Evolutionary conservation across 1,139 yeast genomes (phyloP).

Genomic region (Yamadazyma sp.): DNA sequence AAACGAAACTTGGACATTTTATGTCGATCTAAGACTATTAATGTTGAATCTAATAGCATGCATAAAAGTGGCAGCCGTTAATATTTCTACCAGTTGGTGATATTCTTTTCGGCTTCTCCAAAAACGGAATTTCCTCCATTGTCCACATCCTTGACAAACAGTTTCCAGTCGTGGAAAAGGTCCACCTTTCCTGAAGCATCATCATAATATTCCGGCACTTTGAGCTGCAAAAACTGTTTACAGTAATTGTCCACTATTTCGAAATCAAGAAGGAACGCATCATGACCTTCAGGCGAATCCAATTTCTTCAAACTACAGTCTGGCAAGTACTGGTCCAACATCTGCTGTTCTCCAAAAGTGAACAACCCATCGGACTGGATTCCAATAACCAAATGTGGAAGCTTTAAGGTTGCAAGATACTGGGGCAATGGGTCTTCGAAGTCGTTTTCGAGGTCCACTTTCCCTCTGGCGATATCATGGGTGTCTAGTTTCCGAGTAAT

Average conservation of each 20-base stretch:
- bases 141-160: constrained; percentile 34
- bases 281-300: constrained; percentile 96
- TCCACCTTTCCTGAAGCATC: constrained; percentile 44
- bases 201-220: constrained; percentile 58
- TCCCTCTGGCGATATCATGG: constrained; percentile 86
- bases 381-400: constrained; percentile 84
- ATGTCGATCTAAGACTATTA: no score
- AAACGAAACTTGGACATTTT: no score
- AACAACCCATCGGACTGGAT: constrained; percentile 90
- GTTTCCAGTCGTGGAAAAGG: constrained; percentile 54
- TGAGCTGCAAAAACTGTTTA: constrained; percentile 57
- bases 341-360: constrained; percentile 88
- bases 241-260: constrained; percentile 74
- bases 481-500: constrained; percentile 92
- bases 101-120: constrained; percentile 88
- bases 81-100: constrained; percentile 81
- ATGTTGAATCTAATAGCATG: no score
- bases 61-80: no score
- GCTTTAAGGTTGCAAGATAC: constrained; percentile 52
- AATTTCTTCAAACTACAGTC: constrained; percentile 66
- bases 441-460: constrained; percentile 31
- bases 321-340: constrained; percentile 74
- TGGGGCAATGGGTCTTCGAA: constrained; percentile 39
- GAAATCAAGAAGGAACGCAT: constrained; percentile 90
- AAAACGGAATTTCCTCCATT: constrained; percentile 73